phyloP scores from a whole-genome alignment of 306 rosid species.

The Albizia julibrissin region DNA sequence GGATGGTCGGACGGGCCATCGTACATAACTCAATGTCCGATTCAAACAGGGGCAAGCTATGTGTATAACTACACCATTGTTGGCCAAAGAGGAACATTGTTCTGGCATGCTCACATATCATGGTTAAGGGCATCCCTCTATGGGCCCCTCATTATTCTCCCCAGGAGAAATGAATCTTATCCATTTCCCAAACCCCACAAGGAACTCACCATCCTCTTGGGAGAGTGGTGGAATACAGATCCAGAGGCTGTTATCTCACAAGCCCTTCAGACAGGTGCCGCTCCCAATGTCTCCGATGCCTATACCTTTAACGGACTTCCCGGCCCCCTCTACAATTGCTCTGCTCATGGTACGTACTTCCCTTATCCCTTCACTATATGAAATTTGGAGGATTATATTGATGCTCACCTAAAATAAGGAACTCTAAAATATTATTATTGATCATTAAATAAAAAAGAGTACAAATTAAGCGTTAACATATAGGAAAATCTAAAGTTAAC shows the following conservation, averaged over 20 bases:
- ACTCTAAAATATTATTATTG: too few relatives aligned
- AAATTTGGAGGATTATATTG: too few relatives aligned
- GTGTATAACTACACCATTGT: constrained; percentile 69
- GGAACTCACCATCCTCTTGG: constrained; percentile 67
- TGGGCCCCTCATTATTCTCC: constrained; percentile 70
- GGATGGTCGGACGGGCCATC: constrained; percentile 82
- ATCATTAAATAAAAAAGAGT: too few relatives aligned
- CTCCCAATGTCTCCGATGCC: constrained; percentile 81
- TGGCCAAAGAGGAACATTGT: constrained; percentile 74
- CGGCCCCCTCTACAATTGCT: constrained; percentile 72
- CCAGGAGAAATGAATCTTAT: constrained; percentile 50
- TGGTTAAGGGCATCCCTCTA: constrained; percentile 71
- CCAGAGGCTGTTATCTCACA: constrained; percentile 63
- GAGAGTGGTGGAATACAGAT: constrained; percentile 83
- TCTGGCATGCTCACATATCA: constrained; percentile 73
- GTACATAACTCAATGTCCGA: constrained; percentile 78
- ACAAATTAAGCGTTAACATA: too few relatives aligned
- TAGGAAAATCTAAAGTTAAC: too few relatives aligned
- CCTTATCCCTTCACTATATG: too few relatives aligned
- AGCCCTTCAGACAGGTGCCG: constrained; percentile 65
- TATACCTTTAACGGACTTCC: constrained; percentile 75
- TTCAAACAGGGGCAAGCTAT: constrained; percentile 56
- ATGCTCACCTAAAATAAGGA: too few relatives aligned
- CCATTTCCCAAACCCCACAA: constrained; percentile 61
- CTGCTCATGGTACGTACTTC: constrained; percentile 43